Conservation (phyloP, 2,329 filamentous ascomycete species). For the Colletotrichum cordylinicola region DNA sequence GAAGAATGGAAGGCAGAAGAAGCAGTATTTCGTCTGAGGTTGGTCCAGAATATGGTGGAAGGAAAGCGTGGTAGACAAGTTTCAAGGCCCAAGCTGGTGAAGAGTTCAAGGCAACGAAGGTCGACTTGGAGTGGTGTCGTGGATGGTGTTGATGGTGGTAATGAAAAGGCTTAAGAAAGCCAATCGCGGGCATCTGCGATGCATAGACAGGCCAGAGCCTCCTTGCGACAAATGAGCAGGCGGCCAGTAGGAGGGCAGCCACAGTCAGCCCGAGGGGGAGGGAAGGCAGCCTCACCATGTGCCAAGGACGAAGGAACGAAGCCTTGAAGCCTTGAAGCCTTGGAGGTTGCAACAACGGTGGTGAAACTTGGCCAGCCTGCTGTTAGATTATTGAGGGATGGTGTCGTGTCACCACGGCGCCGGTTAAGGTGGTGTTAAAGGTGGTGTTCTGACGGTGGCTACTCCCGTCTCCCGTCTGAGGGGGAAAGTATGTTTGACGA, state of each 20-base stretch:
- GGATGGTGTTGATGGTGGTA: not conserved
- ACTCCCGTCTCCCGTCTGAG: slow-evolving; percentile 5
- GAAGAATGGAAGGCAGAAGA: not conserved
- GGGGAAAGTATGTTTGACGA: not conserved
- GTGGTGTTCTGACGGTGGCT: not conserved
- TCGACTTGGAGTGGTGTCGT: not conserved
- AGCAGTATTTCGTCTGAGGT: not conserved
- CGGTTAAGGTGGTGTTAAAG: not conserved
- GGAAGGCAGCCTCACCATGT: not conserved
- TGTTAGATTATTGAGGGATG: not conserved
- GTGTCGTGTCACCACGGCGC: not conserved
- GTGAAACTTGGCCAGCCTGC: not conserved
- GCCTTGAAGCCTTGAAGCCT: not conserved
- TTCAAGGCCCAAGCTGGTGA: not conserved
- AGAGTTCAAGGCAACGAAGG: not conserved
- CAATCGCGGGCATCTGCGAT: not conserved
- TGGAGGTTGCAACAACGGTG: not conserved
- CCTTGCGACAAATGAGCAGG: not conserved
- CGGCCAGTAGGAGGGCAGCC: not conserved
- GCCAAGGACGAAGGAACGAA: not conserved
- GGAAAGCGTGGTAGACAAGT: not conserved
- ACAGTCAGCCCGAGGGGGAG: not conserved
- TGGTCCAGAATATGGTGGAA: not conserved
- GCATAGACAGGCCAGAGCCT: not conserved
- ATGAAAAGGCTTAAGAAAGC: not conserved